A percentile compares a stretch with the other conserved stretches of the same genome.
Conservation (phyloP, 805 yeast species). For the Danielia reshetovae region DNA sequence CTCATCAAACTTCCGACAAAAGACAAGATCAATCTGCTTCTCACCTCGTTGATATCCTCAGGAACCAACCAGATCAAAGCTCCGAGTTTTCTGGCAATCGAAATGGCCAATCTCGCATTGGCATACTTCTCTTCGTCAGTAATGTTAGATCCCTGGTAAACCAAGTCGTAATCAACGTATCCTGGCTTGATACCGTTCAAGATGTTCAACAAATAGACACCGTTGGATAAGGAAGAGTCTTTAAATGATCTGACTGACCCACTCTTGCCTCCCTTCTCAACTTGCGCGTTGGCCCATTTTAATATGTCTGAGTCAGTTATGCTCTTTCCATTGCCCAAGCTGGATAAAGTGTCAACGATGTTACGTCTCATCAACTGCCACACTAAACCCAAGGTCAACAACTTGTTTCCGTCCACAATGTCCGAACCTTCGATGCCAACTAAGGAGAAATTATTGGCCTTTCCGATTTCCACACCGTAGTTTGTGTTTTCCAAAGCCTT, state of each 20-base stretch:
- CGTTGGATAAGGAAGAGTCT: slow-evolving; percentile 72
- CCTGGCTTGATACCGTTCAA: slow-evolving; percentile 95
- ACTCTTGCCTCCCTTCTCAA: slow-evolving; percentile 76
- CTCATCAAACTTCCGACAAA: slow-evolving; percentile 93
- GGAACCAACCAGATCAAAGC: slow-evolving; percentile 99
- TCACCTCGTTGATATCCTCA: slow-evolving; percentile 96
- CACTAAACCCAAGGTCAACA: slow-evolving; percentile 85
- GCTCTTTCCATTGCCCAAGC: slow-evolving; percentile 65
- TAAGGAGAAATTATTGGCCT: slow-evolving; percentile 84
- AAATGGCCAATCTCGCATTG: slow-evolving; percentile 94
- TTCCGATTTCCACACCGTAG: slow-evolving; percentile 96
- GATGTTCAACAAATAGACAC: slow-evolving; percentile 82
- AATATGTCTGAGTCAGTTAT: slow-evolving; percentile 82
- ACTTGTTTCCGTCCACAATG: slow-evolving; percentile 87
- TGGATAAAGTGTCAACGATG: slow-evolving; percentile 76
- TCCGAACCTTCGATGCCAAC: slow-evolving; percentile 99
- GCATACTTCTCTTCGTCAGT: slow-evolving; percentile 82
- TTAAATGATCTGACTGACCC: slow-evolving; percentile 76
- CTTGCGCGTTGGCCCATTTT: slow-evolving; percentile 91
- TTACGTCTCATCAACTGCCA: slow-evolving; percentile 99
- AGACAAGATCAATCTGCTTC: slow-evolving; percentile 88
- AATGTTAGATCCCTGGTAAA: slow-evolving; percentile 62
- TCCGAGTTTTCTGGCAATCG: slow-evolving; percentile 96
- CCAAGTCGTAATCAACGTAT: slow-evolving; percentile 93
- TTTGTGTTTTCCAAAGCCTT: slow-evolving; percentile 97